A percentile compares a stretch with the other conserved stretches of the same genome.
Conservation (phyloP, 495 filamentous ascomycete genomes). For the Aspergillus diversus region DNA sequence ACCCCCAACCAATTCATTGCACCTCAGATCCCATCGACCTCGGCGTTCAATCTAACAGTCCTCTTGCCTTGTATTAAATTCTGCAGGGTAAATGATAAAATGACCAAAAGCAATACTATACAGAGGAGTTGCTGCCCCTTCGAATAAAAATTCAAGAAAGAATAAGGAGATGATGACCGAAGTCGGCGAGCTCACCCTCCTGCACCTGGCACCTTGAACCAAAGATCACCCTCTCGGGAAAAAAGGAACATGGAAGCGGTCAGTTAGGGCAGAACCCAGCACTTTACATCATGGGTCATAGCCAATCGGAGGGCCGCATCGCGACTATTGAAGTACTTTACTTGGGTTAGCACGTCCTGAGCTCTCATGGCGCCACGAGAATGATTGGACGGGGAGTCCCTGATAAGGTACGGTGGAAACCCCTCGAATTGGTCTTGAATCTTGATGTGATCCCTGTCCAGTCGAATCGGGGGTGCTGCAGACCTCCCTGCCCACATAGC, state of each 20-base stretch:
- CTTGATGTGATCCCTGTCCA: background rate
- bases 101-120: too few relatives aligned
- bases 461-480: slow-evolving; percentile 14
- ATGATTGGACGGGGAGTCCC: background rate
- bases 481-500: background rate
- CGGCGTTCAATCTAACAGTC: background rate
- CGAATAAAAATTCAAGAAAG: too few relatives aligned
- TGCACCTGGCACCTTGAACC: background rate
- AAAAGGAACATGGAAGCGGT: background rate
- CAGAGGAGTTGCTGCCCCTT: too few relatives aligned
- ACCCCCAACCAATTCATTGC: slow-evolving; percentile 30
- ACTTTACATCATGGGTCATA: background rate
- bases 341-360: background rate
- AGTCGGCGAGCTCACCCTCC: too few relatives aligned
- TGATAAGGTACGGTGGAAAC: slow-evolving; percentile 14
- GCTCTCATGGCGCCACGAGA: background rate
- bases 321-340: background rate
- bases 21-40: background rate
- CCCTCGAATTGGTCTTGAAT: background rate
- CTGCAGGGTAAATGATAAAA: too few relatives aligned
- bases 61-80: too few relatives aligned
- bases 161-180: too few relatives aligned
- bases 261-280: slow-evolving; percentile 1
- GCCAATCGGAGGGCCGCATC: background rate
- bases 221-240: slow-evolving; percentile 1